Evolutionary conservation across 208 protist genomes (phyloP).

Genomic region (Leishmania aethiopica): DNA sequence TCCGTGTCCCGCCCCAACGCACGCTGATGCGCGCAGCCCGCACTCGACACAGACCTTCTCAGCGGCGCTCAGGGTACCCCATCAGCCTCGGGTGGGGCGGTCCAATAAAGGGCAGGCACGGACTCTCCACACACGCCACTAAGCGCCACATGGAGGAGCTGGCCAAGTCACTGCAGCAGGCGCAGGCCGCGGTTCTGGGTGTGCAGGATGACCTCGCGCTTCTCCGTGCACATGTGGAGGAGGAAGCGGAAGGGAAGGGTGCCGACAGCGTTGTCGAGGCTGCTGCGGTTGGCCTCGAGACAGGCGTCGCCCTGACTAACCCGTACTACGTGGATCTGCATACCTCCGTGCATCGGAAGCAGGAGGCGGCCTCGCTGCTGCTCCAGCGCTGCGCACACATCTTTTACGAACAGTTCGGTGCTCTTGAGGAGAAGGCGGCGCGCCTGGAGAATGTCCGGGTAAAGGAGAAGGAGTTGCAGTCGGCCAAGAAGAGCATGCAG

Average conservation of each 20-base stretch:
- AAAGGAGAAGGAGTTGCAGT: constrained; percentile 40
- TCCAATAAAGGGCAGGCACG: background rate
- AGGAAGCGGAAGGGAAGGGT: background rate
- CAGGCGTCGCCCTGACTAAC: background rate
- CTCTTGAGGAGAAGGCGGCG: constrained; percentile 34
- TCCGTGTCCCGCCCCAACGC: background rate
- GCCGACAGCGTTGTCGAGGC: background rate
- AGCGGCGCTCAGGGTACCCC: background rate
- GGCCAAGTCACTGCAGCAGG: constrained; percentile 37
- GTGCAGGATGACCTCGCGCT: constrained; percentile 40
- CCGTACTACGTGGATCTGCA: constrained; percentile 32
- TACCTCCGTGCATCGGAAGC: constrained; percentile 34
- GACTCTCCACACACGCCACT: background rate
- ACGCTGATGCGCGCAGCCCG: background rate
- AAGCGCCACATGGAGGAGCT: constrained; percentile 44
- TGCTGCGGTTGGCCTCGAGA: background rate
- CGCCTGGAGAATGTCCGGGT: constrained; percentile 31
- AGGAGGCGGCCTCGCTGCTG: constrained; percentile 45
- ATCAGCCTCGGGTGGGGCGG: background rate
- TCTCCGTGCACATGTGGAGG: constrained; percentile 31
- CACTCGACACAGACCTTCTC: background rate
- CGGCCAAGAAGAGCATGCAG: constrained; percentile 52
- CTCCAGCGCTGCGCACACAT: constrained; percentile 36
- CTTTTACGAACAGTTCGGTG: constrained; percentile 30
- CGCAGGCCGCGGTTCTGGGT: constrained; percentile 41